A percentile compares a stretch with the other conserved stretches of the same genome.
phyloP scores from a whole-genome alignment of 2,329 filamentous ascomycete species.

The Trichophyton mentagrophytes region DNA sequence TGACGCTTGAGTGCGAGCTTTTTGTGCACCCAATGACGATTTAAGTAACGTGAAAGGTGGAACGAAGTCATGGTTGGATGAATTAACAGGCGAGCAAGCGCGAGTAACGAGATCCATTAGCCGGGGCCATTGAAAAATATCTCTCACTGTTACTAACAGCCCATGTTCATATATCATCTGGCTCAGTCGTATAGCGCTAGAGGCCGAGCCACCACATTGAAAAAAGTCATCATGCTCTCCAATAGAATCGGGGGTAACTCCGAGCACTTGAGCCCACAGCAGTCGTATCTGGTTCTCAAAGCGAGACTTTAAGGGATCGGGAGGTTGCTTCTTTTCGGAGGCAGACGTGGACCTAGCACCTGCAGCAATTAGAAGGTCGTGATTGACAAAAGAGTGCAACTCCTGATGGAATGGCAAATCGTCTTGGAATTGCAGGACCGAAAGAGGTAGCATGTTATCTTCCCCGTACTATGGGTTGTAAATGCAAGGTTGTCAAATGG shows the following conservation, averaged over 20 bases:
- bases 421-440: background rate
- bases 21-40: background rate
- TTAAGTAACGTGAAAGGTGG: background rate
- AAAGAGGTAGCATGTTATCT: background rate
- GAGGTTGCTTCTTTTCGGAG: background rate
- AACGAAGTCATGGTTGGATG: background rate
- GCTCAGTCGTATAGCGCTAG: slow-evolving; percentile 23
- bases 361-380: background rate
- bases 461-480: background rate
- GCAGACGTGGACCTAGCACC: background rate
- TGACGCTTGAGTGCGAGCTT: background rate
- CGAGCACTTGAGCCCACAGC: background rate
- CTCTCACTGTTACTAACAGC: slow-evolving; percentile 2
- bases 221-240: slow-evolving; percentile 7
- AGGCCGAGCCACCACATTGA: slow-evolving; percentile 26
- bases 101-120: slow-evolving; percentile 23
- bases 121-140: slow-evolving; percentile 13
- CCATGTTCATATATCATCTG: background rate
- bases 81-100: background rate
- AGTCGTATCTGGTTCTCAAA: background rate
- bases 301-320: background rate
- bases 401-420: background rate
- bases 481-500: background rate
- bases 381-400: background rate
- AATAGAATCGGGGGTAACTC: background rate